phyloP scores from a whole-genome alignment of 2,329 filamentous ascomycete genomes.

The Beauveria sp. region DNA sequence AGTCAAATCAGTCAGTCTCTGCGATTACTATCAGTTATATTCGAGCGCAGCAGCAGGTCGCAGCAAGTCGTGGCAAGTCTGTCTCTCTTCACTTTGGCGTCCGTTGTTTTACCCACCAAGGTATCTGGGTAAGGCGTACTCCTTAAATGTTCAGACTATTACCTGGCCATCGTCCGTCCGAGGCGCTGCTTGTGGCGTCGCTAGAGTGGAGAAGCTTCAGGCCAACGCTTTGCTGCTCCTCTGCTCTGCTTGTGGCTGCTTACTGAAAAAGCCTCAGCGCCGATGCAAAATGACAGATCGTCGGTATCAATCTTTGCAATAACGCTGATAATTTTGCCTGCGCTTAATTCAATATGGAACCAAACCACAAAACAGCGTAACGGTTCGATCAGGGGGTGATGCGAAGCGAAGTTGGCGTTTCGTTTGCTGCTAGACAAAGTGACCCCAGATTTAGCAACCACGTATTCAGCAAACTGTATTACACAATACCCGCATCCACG shows the following conservation, averaged over 20 bases:
- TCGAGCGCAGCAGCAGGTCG: neutral
- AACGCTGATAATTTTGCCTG: neutral
- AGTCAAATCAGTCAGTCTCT: neutral
- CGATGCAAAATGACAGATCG: neutral
- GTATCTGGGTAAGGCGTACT: too few relatives aligned
- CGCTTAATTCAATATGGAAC: neutral
- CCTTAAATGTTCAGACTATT: neutral
- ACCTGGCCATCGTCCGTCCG: neutral
- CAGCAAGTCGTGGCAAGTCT: neutral
- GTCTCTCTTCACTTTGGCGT: neutral
- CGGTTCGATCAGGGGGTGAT: neutral
- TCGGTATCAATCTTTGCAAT: neutral
- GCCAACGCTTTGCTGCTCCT: neutral
- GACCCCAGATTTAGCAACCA: neutral
- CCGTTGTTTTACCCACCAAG: too few relatives aligned
- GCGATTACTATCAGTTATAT: neutral
- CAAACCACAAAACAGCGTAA: neutral
- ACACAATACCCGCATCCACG: neutral
- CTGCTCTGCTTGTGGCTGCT: neutral
- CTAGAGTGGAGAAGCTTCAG: neutral
- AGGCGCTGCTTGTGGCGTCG: slow-evolving; percentile 2
- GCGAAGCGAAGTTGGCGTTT: slow-evolving; percentile 4
- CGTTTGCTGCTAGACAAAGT: slow-evolving; percentile 9
- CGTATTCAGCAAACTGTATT: neutral
- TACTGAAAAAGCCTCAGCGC: neutral